These are phyloP conservation scores for Trichoderma endophyticum DNA, from an alignment of 2,329 filamentous ascomycete species.

Conservation along the genomic window DNA sequence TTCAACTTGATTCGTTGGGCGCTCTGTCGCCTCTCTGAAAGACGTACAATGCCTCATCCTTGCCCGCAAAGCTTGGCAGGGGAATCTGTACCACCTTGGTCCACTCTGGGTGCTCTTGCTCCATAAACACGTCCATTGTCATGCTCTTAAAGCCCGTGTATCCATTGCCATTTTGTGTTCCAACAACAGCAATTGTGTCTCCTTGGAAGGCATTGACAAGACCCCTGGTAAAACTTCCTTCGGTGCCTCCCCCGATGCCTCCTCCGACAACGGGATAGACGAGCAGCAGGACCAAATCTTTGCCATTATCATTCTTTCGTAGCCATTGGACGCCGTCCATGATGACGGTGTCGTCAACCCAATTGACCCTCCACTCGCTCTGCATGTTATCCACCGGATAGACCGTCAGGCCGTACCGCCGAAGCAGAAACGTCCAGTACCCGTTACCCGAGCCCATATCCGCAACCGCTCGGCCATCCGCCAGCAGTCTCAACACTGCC, in stretches of 20 bases:
- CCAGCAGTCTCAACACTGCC: constrained; percentile 55
- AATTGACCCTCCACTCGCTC: constrained; percentile 65
- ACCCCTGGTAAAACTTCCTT: constrained; percentile 61
- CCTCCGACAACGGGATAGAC: constrained; percentile 70
- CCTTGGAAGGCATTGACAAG: constrained; percentile 61
- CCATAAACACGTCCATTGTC: constrained; percentile 66
- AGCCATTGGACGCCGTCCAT: constrained; percentile 60
- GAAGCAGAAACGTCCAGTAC: constrained; percentile 72
- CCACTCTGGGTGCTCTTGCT: constrained; percentile 54
- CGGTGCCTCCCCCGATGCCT: constrained; percentile 60
- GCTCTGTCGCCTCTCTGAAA: constrained; percentile 52
- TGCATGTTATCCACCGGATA: constrained; percentile 65
- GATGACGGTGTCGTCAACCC: constrained; percentile 65
- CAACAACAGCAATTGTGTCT: constrained; percentile 66
- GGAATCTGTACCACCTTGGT: constrained; percentile 61
- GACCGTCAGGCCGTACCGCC: constrained; percentile 53
- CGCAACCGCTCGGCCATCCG: constrained; percentile 52
- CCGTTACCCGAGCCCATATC: constrained; percentile 71
- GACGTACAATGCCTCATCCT: constrained; percentile 71
- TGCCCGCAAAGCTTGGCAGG: constrained; percentile 71
- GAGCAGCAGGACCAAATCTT: constrained; percentile 60
- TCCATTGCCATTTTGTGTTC: constrained; percentile 71
- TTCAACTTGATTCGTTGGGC: constrained; percentile 20
- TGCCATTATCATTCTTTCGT: constrained; percentile 44
- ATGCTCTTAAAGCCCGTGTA: constrained; percentile 66